A percentile compares a stretch with the other conserved stretches of the same genome.
Conservation (phyloP, 2,329 filamentous ascomycete species). For the Ophiostoma fasciatum region DNA sequence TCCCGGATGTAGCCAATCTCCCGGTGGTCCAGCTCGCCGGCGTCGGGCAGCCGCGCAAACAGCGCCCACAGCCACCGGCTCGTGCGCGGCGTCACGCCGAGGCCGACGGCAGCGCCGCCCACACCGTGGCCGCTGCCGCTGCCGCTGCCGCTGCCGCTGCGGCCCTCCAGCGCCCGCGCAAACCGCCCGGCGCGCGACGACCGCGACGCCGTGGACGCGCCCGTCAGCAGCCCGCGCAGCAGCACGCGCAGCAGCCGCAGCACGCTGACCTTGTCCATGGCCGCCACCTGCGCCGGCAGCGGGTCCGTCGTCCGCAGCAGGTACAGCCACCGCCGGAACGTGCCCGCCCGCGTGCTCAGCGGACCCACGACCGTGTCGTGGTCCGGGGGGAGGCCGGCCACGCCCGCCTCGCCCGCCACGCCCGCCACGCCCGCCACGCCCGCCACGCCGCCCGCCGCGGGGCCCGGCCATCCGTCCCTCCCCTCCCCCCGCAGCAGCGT, state of each 20-base stretch:
- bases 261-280: constrained; percentile 52
- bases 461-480: too few species aligned
- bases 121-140: constrained; percentile 23
- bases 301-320: constrained; percentile 40
- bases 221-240: constrained; percentile 48
- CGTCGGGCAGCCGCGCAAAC: constrained; percentile 57
- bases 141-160: background rate
- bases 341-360: constrained; percentile 35
- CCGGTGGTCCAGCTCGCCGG: constrained; percentile 58
- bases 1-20: constrained; percentile 67
- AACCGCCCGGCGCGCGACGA: constrained; percentile 10
- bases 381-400: constrained; percentile 36
- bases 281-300: constrained; percentile 41
- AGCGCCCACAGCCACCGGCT: constrained; percentile 80
- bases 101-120: too few species aligned
- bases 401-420: constrained; percentile 30
- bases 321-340: constrained; percentile 35
- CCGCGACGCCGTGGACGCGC: constrained; percentile 7
- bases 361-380: constrained; percentile 40
- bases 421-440: too few species aligned
- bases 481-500: constrained; percentile 44
- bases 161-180: background rate
- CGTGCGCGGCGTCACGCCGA: constrained; percentile 46
- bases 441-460: too few species aligned
- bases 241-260: constrained; percentile 53